Percentiles rank a stretch among this genome's conserved stretches.
These are phyloP conservation scores for Dillenia turbinata DNA, from an alignment of 164 flowering plant species.

Conservation along the genomic window DNA sequence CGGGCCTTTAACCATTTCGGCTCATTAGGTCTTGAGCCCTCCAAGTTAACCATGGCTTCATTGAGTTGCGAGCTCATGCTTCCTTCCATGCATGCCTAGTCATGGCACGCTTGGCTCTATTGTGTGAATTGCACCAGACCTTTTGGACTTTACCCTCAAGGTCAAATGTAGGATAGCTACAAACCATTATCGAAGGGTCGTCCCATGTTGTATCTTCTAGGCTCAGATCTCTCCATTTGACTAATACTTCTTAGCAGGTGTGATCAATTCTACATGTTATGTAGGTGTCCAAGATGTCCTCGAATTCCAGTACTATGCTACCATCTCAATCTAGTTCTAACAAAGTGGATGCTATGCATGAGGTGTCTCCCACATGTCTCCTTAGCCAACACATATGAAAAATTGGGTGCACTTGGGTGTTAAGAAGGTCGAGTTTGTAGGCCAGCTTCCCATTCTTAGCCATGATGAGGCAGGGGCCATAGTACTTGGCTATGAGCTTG, in stretches of 20 bases:
- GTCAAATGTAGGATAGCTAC: no score
- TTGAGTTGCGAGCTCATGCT: no score
- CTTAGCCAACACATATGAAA: conserved; percentile 6
- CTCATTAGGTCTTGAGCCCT: no score
- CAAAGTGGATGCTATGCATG: not conserved
- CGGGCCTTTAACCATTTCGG: no score
- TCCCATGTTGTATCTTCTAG: conserved; percentile 9
- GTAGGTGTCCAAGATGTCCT: not conserved
- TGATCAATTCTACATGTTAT: not conserved
- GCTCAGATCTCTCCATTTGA: conserved; percentile 1
- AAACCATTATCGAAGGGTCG: no score
- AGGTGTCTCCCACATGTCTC: not conserved
- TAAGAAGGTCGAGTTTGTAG: conserved; percentile 2
- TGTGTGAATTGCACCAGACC: no score
- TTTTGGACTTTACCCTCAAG: no score
- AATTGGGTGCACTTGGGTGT: not conserved
- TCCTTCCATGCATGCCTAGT: no score
- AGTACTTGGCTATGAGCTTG: not conserved
- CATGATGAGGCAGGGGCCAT: not conserved
- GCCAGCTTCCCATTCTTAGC: conserved; percentile 2
- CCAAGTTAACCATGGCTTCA: no score
- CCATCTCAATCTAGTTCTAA: not conserved
- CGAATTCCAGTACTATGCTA: not conserved
- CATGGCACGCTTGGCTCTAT: no score
- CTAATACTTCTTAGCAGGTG: not conserved